phyloP scores from a whole-genome alignment of 768 basidiomycete species.

The Chalciporus chontae region DNA sequence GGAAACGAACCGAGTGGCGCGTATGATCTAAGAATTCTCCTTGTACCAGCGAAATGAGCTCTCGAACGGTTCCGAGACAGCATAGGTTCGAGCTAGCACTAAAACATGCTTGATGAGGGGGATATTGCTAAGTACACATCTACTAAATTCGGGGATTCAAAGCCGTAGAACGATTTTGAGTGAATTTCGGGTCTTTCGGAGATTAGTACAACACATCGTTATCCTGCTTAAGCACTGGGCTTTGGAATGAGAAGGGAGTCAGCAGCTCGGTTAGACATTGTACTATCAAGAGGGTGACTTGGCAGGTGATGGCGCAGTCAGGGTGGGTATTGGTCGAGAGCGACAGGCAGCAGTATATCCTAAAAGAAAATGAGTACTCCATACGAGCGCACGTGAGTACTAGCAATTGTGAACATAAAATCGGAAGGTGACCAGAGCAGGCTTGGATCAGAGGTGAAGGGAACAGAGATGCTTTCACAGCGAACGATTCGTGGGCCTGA shows the following conservation, averaged over 20 bases:
- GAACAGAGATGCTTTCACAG: not conserved
- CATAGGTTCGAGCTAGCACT: not conserved
- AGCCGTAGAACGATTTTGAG: not conserved
- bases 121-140: not conserved
- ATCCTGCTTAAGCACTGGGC: too few relatives aligned
- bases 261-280: not conserved
- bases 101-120: too few relatives aligned
- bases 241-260: not conserved
- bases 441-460: too few relatives aligned
- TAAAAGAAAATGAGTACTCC: too few relatives aligned
- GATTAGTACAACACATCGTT: too few relatives aligned
- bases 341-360: not conserved
- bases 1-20: not conserved
- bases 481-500: conserved; percentile 19
- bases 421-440: too few relatives aligned
- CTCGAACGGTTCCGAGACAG: not conserved
- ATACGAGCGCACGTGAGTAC: too few relatives aligned
- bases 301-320: conserved; percentile 1
- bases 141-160: not conserved
- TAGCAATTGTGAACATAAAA: too few relatives aligned
- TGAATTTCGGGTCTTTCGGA: not conserved
- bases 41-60: not conserved
- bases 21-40: not conserved
- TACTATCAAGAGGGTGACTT: not conserved
- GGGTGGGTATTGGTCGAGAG: not conserved